Evolutionary conservation across 495 filamentous ascomycete species (phyloP), one percentile per base, ranked within the genome.

Genomic region (Lophium mytilinum): DNA sequence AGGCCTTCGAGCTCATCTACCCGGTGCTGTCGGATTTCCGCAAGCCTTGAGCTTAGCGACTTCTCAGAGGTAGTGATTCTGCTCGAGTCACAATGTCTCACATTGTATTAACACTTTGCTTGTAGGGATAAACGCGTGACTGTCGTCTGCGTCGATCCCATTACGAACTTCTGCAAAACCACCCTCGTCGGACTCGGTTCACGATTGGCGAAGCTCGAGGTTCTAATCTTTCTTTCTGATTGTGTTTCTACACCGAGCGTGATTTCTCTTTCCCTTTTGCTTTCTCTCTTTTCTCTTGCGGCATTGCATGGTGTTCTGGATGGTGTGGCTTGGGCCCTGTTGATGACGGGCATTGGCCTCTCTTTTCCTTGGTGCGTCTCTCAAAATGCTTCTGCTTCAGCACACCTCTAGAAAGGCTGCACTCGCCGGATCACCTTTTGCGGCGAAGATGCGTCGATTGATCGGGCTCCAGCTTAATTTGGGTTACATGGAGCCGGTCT

Each of bases 1-100:
- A 93, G 45, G 91, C 91, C 18, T 96, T 96, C 68, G 91, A 96
- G 77, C 83, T 95, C 83, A 97, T 98, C 80, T 96, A 96, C 69
- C 93, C 93, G 72, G 93, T 97, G 75, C 80, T 98, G 60, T 88
- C 89, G 76, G 71, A 73, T 62, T 73, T 73, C 69, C 71, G 71
- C 62, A 73, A 73, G 63, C 64, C 68, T 56, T 73, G 60, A 62
- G 24, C 24, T 30, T 30, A 30, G 24, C 24, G 24, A 30, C 24
- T 30, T 30, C 24, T 30, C 24, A 30, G 24, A 30, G 24, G 24
- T 30, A 30, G 24, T 30, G 24, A 6, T 30, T 30, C 24, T 30
- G 3, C 6, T 30, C 24, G 24, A 30, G 24, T 30, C 24, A 30
- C 24, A 30, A 30, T 3, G 24, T 6, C 24, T 30, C 24, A 30